Evolutionary conservation across 2,329 filamentous ascomycete genomes (phyloP).

Genomic region (Nigrospora oryzae): DNA sequence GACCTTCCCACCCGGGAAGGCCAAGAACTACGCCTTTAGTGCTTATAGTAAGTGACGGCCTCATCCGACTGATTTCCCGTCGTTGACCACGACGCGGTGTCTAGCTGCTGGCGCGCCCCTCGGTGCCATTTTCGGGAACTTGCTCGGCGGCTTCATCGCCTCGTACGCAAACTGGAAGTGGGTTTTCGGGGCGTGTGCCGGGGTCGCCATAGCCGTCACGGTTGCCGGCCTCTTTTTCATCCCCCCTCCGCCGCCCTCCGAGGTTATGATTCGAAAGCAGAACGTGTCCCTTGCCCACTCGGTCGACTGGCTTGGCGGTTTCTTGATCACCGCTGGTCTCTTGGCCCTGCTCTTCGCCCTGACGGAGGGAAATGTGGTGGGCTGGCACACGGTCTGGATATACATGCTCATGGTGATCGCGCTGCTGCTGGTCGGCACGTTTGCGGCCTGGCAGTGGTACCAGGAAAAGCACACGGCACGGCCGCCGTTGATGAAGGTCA

Average conservation of each 20-base stretch:
- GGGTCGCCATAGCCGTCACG: slow-evolving; percentile 49
- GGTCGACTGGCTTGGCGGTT: slow-evolving; percentile 60
- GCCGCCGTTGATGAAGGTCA: slow-evolving; percentile 58
- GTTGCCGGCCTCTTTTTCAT: slow-evolving; percentile 51
- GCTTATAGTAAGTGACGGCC: slow-evolving; percentile 38
- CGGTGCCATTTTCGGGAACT: slow-evolving; percentile 56
- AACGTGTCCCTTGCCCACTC: slow-evolving; percentile 28
- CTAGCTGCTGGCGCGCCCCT: slow-evolving; percentile 54
- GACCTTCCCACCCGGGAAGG: slow-evolving; percentile 57
- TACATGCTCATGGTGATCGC: slow-evolving; percentile 50
- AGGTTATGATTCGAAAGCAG: slow-evolving; percentile 12
- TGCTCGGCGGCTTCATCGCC: slow-evolving; percentile 54
- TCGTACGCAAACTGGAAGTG: slow-evolving; percentile 58
- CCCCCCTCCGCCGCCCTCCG: slow-evolving; percentile 35
- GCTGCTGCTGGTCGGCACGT: slow-evolving; percentile 43
- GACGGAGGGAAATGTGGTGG: slow-evolving; percentile 61
- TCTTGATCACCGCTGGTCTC: slow-evolving; percentile 52
- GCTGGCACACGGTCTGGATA: slow-evolving; percentile 58
- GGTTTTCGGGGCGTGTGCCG: slow-evolving; percentile 57
- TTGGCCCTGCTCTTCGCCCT: slow-evolving; percentile 58
- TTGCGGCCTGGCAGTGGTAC: slow-evolving; percentile 53
- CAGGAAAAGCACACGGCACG: slow-evolving; percentile 42
- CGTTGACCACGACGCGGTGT: neutral
- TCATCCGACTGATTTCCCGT: no score
- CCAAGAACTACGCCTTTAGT: slow-evolving; percentile 64